Evolutionary conservation across 2,329 filamentous ascomycete genomes (phyloP).

Genomic region (Verticillium nubilum): DNA sequence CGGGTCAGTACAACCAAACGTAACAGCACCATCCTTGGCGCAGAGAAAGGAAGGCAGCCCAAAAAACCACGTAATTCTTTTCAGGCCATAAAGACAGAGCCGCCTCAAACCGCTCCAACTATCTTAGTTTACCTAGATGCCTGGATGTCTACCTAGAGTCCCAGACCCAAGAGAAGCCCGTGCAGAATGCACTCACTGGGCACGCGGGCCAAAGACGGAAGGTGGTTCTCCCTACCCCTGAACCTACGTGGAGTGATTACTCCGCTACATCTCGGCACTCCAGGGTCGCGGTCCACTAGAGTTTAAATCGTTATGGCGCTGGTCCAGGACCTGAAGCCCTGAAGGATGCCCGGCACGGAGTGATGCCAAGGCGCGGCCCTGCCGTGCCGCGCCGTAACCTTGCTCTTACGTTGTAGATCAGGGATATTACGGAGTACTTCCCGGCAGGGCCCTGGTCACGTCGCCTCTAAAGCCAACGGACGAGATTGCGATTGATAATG

Average conservation of each 20-base stretch:
- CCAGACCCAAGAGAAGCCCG: no score
- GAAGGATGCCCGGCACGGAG: neutral
- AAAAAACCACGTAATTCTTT: no score
- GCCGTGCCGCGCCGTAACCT: neutral
- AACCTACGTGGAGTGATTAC: neutral
- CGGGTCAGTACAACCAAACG: no score
- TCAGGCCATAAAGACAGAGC: no score
- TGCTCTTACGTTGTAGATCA: neutral
- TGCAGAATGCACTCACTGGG: neutral
- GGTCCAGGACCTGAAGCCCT: no score
- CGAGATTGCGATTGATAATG: neutral
- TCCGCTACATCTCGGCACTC: neutral
- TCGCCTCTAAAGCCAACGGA: neutral
- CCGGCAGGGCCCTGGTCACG: neutral
- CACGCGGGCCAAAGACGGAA: neutral
- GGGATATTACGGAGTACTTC: neutral
- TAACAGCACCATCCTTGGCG: no score
- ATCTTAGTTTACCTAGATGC: no score
- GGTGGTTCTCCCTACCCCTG: neutral
- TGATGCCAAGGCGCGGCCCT: neutral
- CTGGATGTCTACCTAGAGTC: no score
- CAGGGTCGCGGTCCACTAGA: neutral
- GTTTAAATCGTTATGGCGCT: neutral
- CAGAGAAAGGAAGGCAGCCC: no score
- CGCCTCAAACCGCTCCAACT: no score